These are phyloP conservation scores for Phytopythium helicoides DNA, from an alignment of 352 stramenopile genomes.

Conservation along the genomic window DNA sequence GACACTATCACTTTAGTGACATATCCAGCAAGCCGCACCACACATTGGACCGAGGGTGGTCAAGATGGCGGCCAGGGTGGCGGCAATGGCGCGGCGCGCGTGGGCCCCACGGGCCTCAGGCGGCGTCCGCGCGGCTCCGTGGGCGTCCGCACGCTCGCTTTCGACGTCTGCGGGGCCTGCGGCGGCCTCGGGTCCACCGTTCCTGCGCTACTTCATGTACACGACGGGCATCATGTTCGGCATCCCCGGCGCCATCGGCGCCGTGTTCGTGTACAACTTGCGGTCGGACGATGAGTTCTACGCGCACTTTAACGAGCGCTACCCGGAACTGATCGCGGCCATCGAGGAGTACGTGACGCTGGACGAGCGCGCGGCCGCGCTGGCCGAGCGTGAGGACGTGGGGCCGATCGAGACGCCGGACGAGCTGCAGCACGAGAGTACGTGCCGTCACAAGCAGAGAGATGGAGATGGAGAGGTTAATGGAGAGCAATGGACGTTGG, in stretches of 20 bases:
- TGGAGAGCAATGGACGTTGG: too few relatives aligned
- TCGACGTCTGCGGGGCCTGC: slow-evolving; percentile 8
- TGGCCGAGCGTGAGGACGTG: slow-evolving; percentile 66
- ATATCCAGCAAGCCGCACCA: too few relatives aligned
- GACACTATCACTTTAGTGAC: too few relatives aligned
- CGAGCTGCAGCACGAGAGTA: slow-evolving; percentile 68
- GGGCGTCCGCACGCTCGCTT: slow-evolving; percentile 2
- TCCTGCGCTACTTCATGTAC: slow-evolving; percentile 73
- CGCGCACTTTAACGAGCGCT: slow-evolving; percentile 80
- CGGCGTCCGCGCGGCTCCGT: not conserved
- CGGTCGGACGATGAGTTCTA: slow-evolving; percentile 83
- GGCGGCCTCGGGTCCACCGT: slow-evolving; percentile 28
- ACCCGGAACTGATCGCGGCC: slow-evolving; percentile 65
- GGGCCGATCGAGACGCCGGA: slow-evolving; percentile 50
- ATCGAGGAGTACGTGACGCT: slow-evolving; percentile 71
- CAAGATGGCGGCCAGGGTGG: slow-evolving; percentile 1
- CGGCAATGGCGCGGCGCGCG: slow-evolving; percentile 8
- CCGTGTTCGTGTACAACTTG: slow-evolving; percentile 82
- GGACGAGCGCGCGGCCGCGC: slow-evolving; percentile 35
- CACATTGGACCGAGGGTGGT: slow-evolving; percentile 1
- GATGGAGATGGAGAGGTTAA: too few relatives aligned
- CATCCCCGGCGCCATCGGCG: slow-evolving; percentile 55
- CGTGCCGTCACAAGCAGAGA: too few relatives aligned
- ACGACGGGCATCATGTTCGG: slow-evolving; percentile 82
- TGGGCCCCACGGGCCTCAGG: slow-evolving; percentile 6